A percentile compares a stretch with the other conserved stretches of the same genome.
Evolutionary conservation across 768 basidiomycete genomes (phyloP).

Genomic region (Suillus ampliporus): DNA sequence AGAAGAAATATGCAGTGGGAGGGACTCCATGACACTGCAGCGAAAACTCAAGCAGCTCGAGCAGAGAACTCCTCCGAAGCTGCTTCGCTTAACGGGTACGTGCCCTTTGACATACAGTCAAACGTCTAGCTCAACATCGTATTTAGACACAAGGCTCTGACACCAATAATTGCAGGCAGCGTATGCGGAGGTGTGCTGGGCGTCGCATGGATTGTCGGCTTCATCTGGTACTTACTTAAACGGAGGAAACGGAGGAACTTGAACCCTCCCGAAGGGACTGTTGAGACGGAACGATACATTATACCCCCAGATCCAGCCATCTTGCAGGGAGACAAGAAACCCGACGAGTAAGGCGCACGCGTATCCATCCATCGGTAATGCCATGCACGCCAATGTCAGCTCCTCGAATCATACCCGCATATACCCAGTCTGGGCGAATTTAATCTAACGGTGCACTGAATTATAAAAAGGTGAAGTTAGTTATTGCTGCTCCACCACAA

Average conservation of each 20-base stretch:
- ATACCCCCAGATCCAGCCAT: constrained; percentile 75
- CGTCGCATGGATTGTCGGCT: constrained; percentile 53
- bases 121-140: neutral
- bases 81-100: constrained; percentile 47
- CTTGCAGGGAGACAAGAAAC: constrained; percentile 51
- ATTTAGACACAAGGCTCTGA: constrained; percentile 56
- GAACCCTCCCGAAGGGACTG: constrained; percentile 45
- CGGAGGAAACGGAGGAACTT: constrained; percentile 53
- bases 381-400: neutral
- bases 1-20: constrained; percentile 4
- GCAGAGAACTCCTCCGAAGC: constrained; percentile 44
- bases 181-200: constrained; percentile 59
- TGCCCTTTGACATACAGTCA: neutral
- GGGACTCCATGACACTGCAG: neutral
- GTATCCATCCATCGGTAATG: constrained; percentile 12
- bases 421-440: neutral
- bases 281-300: constrained; percentile 51
- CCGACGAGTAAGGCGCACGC: constrained; percentile 42
- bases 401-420: neutral
- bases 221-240: constrained; percentile 62
- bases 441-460: neutral
- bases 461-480: neutral
- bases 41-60: constrained; percentile 7
- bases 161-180: constrained; percentile 65
- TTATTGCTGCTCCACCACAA: neutral